Percentiles rank a stretch among this genome's conserved stretches.
Conservation (phyloP, 345 rosid genomes). For the Salix caprea region DNA sequence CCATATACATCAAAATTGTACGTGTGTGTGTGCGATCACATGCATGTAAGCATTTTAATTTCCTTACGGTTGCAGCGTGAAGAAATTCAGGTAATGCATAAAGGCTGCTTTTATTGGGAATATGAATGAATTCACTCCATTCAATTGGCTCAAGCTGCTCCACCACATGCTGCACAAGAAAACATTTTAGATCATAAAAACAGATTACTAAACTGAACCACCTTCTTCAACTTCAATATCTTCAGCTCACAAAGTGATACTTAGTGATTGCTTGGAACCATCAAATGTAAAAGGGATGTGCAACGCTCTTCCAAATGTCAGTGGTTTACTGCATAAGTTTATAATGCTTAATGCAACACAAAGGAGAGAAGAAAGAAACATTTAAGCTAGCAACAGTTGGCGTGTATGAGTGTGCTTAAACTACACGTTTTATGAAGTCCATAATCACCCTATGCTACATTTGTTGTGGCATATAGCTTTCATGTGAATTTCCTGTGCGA, state of each 20-base stretch:
- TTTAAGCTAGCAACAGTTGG: not conserved
- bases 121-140: constrained; percentile 31
- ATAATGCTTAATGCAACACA: not conserved
- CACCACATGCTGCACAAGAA: constrained; percentile 48
- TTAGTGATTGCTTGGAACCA: not conserved
- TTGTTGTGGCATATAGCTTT: not conserved
- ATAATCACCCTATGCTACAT: not conserved
- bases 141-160: constrained; percentile 36
- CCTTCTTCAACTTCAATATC: not conserved
- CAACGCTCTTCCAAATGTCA: not conserved
- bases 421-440: not conserved
- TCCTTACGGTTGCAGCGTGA: constrained; percentile 26
- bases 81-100: constrained; percentile 30
- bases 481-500: not conserved
- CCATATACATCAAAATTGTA: not conserved
- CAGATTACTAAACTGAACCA: not conserved
- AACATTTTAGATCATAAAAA: constrained; percentile 8
- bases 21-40: not conserved
- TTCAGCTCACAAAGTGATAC: not conserved
- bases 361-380: not conserved
- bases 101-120: constrained; percentile 38
- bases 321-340: not conserved
- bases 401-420: not conserved
- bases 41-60: not conserved
- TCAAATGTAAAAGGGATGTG: not conserved